A percentile compares a stretch with the other conserved stretches of the same genome.
These are phyloP conservation scores for Abelmoschus esculentus DNA, from an alignment of 345 rosid genomes.

Conservation along the genomic window DNA sequence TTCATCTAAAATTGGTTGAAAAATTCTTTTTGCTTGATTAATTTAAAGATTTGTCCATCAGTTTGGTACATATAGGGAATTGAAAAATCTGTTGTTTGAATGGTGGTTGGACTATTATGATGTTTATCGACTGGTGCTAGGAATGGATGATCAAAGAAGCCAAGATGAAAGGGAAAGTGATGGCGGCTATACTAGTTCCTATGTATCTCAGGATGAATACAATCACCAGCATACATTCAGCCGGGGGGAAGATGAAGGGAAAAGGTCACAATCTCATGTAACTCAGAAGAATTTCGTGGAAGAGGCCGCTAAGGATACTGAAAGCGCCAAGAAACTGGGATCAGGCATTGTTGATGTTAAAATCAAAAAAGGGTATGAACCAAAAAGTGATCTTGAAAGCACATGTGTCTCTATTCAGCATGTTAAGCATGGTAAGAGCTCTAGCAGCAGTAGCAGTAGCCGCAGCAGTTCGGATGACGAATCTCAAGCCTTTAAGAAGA, in stretches of 20 bases:
- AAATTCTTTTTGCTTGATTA: not conserved
- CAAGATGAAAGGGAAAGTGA: conserved; percentile 63
- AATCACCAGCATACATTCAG: conserved; percentile 25
- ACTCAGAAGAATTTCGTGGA: conserved; percentile 20
- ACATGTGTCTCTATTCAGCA: conserved; percentile 20
- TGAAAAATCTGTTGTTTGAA: not conserved
- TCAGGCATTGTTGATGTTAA: conserved; percentile 3
- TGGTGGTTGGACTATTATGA: conserved; percentile 1
- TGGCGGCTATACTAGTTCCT: conserved; percentile 42
- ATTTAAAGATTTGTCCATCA: not conserved
- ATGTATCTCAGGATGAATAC: conserved; percentile 42
- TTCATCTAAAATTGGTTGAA: not conserved
- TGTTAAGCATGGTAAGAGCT: conserved; percentile 39
- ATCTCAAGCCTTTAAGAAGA: conserved; percentile 26
- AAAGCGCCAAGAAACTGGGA: conserved; percentile 13
- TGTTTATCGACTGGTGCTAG: conserved; percentile 25
- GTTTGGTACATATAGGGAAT: not conserved
- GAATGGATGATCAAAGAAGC: conserved; percentile 44
- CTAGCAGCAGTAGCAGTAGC: conserved; percentile 23
- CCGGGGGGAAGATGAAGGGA: conserved; percentile 33
- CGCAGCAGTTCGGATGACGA: conserved; percentile 49
- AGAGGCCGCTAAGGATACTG: conserved; percentile 17
- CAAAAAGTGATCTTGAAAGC: conserved; percentile 13
- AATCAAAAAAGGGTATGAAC: conserved; percentile 26
- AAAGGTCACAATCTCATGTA: conserved; percentile 19